Evolutionary conservation across 2,329 filamentous ascomycete genomes (phyloP).

Genomic region (Cercospora canescens): DNA sequence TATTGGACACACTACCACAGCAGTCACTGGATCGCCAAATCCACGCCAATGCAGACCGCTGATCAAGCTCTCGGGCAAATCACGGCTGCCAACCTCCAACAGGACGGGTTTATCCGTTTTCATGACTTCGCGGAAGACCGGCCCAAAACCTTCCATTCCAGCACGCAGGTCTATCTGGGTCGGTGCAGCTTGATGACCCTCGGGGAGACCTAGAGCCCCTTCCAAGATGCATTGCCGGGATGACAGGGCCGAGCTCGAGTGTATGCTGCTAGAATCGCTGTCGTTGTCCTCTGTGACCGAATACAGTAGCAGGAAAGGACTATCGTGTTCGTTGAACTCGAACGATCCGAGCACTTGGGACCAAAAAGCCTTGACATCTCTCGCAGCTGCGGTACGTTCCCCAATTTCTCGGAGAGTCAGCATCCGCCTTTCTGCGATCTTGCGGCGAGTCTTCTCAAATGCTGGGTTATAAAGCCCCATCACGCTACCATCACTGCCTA

Average conservation of each 20-base stretch:
- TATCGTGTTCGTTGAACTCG: conserved; percentile 72
- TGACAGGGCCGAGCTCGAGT: conserved; percentile 64
- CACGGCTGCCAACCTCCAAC: conserved; percentile 65
- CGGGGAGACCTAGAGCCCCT: conserved; percentile 68
- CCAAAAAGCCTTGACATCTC: conserved; percentile 75
- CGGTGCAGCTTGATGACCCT: conserved; percentile 62
- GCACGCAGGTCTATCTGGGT: conserved; percentile 66
- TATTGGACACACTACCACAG: conserved; percentile 75
- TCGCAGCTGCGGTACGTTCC: conserved; percentile 70
- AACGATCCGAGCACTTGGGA: conserved; percentile 66
- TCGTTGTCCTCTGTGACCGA: conserved; percentile 71
- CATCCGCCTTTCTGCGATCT: conserved; percentile 78
- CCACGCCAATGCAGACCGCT: conserved; percentile 69
- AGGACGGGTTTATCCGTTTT: conserved; percentile 66
- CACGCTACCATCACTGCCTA: conserved; percentile 72
- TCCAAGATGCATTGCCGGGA: conserved; percentile 69
- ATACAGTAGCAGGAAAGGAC: conserved; percentile 76
- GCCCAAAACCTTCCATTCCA: conserved; percentile 71
- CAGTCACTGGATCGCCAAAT: conserved; percentile 68
- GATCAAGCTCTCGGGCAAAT: conserved; percentile 64
- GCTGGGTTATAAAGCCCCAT: conserved; percentile 75
- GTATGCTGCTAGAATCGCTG: conserved; percentile 70
- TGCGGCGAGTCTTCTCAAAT: conserved; percentile 77
- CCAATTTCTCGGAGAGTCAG: conserved; percentile 75
- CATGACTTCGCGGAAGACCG: conserved; percentile 75